Evolutionary conservation across 176 grass and related monocot species (phyloP), one percentile per base, ranked within the genome.

Genomic region (Aegilops umbellulata): DNA sequence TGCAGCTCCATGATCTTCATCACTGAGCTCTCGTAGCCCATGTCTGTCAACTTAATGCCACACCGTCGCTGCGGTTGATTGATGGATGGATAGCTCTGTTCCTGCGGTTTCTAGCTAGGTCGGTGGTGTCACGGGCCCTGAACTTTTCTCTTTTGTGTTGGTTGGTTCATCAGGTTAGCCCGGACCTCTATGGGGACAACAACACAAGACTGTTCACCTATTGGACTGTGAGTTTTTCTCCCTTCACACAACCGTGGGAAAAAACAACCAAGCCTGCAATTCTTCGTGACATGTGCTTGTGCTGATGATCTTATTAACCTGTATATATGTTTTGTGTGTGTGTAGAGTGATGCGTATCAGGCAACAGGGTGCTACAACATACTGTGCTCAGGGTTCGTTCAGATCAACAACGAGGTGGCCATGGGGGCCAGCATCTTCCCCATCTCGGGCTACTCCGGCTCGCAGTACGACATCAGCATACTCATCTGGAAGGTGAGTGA

Each of bases 401-500:
- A 98, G 89, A 84, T 89, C 61, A 98, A 98, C 84, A 94, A 89
- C 32, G 94, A 92, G 75, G 83, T 98, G 14, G 97, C 97, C 16
- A 92, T 98, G 92, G 97, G 97, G 14, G 92, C 92, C 25, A 94
- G 86, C 83, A 95, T 98, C 87, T 94, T 64, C 82, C 94, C 94
- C 34, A 85, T 90, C 88, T 98, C 97, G 19, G 86, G 84, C 77
- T 98, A 94, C 67, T 85, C 61, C 31, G 90, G 93, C 24, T 88
- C 88, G 66, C 97, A 98, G 78, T 98, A 98, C 80, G 94, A 95
- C 83, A 94, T 98, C 86, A 98, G 93, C 46, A 87, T 98, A 91
- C 79, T 95, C 47, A 89, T 98, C 76, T 98, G 94, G 97, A 95
- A 95, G 97, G 97, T 98, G 91, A 89, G 97, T 95, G 91, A 85